Base-by-base conservation (phyloP, 192 early-diverging fungal genomes). In the Thamnidium elegans region DNA sequence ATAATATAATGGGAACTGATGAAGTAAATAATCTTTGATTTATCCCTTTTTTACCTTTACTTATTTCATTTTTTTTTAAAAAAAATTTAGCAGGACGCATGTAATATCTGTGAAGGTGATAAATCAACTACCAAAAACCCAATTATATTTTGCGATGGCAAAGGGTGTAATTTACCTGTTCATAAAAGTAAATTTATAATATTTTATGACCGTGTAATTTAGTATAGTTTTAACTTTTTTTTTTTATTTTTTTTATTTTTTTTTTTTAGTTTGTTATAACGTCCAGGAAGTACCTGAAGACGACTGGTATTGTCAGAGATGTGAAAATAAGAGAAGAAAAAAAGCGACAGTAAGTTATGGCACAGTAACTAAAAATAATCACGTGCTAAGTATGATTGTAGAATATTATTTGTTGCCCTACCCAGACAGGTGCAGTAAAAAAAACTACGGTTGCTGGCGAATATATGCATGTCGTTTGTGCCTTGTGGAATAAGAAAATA, bases 111-210 rank as follows among this genome's bases (percentile, higher is more conserved):
- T 60, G 76, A 73, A 31, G 75, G 68, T 13, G 78, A 71, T 51
- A 75, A 69, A 53, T 73, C 75, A 3, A 64, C 60, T 21, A 65
- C 67, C 9, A 72, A 74, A 44, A 83, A 83, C 32, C 71, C 54
- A 23, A 83, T 83, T 48, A 59, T 83, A 7, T 83, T 76, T 50
- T 83, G 81, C 47, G 81, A 83, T 66, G 81, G 81, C 0, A 54
- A 72, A 55, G 75, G 51, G 3, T 78, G 72, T 46, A 72, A 74
- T 46, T 64, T 78, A 14, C 76, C 76, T 11, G 72, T 78, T 0
- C 76, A 74, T n/a, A 73, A 78, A 63, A 64, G 63, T 54, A 64
- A 26, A 32, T 26, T 20, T 9, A 15, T 43, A 39, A 34, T 50
- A 13, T 31, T 32, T 32, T 17, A 32, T 48, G 6, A 14, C 8